Conservation (phyloP, 2,329 filamentous ascomycete genomes). For the Talaromyces sp. region DNA sequence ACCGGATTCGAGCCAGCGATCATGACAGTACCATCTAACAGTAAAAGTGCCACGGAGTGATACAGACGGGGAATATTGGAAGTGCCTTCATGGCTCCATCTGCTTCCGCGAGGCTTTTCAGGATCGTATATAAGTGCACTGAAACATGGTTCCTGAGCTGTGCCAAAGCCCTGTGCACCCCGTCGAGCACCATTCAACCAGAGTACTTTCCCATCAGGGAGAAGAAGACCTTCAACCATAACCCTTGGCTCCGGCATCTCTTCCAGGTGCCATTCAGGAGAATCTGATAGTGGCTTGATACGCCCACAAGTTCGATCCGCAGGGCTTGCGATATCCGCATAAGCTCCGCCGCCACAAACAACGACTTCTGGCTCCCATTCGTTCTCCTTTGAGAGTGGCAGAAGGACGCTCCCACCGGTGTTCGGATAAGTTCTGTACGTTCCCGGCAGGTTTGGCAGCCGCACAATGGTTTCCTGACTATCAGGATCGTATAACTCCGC, state of each 20-base stretch:
- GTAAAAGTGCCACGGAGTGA: conserved; percentile 57
- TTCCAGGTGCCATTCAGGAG: conserved; percentile 56
- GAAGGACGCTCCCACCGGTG: conserved; percentile 56
- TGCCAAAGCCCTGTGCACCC: conserved; percentile 59
- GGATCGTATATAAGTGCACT: conserved; percentile 59
- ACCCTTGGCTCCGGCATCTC: conserved; percentile 56
- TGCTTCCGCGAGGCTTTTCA: conserved; percentile 47
- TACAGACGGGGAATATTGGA: conserved; percentile 52
- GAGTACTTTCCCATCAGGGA: conserved; percentile 58
- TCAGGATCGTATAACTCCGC: conserved; percentile 54
- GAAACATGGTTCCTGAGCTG: conserved; percentile 52
- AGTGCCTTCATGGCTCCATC: conserved; percentile 46
- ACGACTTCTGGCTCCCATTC: conserved; percentile 53
- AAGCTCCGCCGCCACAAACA: conserved; percentile 58
- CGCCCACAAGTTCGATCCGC: conserved; percentile 57
- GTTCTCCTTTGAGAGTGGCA: conserved; percentile 52
- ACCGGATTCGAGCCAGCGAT: conserved; percentile 60
- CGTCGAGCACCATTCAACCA: conserved; percentile 58
- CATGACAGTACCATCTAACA: conserved; percentile 58
- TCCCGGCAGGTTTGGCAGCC: conserved; percentile 52
- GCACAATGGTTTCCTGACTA: conserved; percentile 44
- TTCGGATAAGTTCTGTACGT: conserved; percentile 59
- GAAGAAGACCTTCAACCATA: conserved; percentile 59
- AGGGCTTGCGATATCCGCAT: conserved; percentile 57
- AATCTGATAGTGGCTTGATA: conserved; percentile 49